phyloP scores from a whole-genome alignment of 2,329 filamentous ascomycete species.

The Penicillium sclerotigenum region DNA sequence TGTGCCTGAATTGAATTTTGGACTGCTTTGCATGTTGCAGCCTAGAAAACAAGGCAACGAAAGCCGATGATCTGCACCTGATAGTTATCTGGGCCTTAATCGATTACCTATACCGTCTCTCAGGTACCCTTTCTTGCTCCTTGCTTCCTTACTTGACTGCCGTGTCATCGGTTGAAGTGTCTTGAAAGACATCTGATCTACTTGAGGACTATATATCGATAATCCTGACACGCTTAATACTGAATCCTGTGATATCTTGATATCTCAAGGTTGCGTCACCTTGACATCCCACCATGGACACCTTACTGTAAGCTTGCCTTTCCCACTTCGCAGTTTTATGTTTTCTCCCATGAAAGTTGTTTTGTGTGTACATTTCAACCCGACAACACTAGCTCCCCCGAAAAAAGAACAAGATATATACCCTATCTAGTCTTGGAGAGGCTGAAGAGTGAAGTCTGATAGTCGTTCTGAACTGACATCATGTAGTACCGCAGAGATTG shows the following conservation, averaged over 20 bases:
- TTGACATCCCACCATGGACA: conserved; percentile 43
- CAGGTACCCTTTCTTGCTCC: not conserved
- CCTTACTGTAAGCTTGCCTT: conserved; percentile 43
- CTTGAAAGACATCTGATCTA: not conserved
- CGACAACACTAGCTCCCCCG: not conserved
- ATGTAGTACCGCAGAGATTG: conserved; percentile 79
- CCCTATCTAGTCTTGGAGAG: not conserved
- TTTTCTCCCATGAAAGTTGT: not conserved
- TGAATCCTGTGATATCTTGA: not conserved
- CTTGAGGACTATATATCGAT: not conserved
- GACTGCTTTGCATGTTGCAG: not conserved
- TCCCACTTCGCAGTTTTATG: not conserved
- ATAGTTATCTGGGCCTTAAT: conserved; percentile 8
- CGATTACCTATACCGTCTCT: conserved; percentile 18
- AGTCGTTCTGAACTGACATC: conserved; percentile 25
- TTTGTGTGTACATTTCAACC: not conserved
- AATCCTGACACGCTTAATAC: not conserved
- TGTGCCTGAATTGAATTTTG: not conserved
- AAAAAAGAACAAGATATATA: not conserved
- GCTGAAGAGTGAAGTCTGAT: not conserved
- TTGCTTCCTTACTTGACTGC: not conserved
- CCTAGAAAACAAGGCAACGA: not conserved
- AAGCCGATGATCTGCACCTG: conserved; percentile 1
- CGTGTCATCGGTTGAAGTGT: not conserved
- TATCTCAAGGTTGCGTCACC: not conserved